Base-by-base conservation (phyloP, 2,329 filamentous ascomycete genomes). In the Neophaeococcomyces mojaviensis region DNA sequence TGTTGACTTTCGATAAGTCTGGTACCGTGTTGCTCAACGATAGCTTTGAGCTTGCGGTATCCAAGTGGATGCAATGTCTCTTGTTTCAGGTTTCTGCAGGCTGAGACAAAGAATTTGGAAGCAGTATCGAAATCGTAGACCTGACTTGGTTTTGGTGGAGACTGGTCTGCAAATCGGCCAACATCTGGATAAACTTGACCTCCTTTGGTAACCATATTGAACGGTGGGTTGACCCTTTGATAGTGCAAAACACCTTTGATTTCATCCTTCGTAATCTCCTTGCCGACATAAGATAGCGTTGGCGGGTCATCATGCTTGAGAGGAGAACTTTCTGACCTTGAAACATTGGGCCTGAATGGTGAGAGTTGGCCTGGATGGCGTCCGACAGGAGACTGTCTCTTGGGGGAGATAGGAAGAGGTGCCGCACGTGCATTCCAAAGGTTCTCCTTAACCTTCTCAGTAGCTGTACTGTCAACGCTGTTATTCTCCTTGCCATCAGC, bases 401-500 rank as follows among this genome's bases (percentile, higher is more conserved):
- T 39, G 26, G 50, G 50, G 19, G 39, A 20, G 39, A 32, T 48
- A n/a, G 39, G 46, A 37, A 31, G 36, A 16, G 18, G 40, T 38
- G 24, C 24, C 5, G 24, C 10, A 10, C 24, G 24, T 28, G 24
- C 10, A 28, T 28, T 28, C 24, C 24, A 28, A 28, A 28, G 24
- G 24, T 28, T 28, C 24, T 28, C 24, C 24, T 28, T 28, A 10
- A 10, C 10, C 24, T 41, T 49, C 24, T 48, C 48, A 28, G 39
- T 47, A n/a, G 34, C 46, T 35, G 44, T 34, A 13, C 32, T 33
- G 19, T 48, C 39, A 31, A 53, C 26, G 38, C 46, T 49, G 26
- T 48, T 48, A 44, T 55, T 55, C 39, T 55, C 53, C 49, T 55
- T 53, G 36, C 49, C 53, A 8, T 50, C 51, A 3, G 47, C 32